A percentile compares a stretch with the other conserved stretches of the same genome.
Conservation (phyloP, 768 basidiomycete species). For the Boletellus emodensis region DNA sequence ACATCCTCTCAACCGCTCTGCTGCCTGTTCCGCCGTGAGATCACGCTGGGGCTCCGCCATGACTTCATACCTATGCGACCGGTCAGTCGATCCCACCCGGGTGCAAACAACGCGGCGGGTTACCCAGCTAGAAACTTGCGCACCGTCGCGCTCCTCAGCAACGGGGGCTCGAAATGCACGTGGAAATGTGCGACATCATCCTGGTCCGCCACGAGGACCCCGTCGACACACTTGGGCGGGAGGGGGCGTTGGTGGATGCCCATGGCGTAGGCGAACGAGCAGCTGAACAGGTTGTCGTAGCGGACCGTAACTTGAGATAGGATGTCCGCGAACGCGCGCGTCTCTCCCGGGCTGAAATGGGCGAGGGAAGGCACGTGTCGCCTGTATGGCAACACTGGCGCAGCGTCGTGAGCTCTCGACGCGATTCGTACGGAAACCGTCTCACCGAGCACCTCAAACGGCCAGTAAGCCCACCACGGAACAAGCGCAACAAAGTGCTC, state of each 20-base stretch:
- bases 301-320: slow-evolving; percentile 59
- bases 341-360: slow-evolving; percentile 60
- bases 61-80: slow-evolving; percentile 65
- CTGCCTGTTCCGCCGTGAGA: slow-evolving; percentile 86
- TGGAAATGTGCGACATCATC: slow-evolving; percentile 74
- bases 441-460: slow-evolving; percentile 75
- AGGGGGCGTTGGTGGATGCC: slow-evolving; percentile 85
- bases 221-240: slow-evolving; percentile 36
- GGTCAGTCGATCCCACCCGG: slow-evolving; percentile 4
- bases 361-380: slow-evolving; percentile 74
- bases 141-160: slow-evolving; percentile 76
- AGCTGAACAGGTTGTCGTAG: slow-evolving; percentile 78
- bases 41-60: slow-evolving; percentile 91
- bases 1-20: slow-evolving; percentile 52
- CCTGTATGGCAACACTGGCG: slow-evolving; percentile 66
- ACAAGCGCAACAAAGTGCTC: slow-evolving; percentile 80
- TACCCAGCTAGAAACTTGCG: slow-evolving; percentile 90
- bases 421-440: slow-evolving; percentile 5
- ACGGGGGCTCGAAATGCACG: slow-evolving; percentile 81
- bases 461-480: slow-evolving; percentile 97
- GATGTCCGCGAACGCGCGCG: slow-evolving; percentile 59
- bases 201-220: slow-evolving; percentile 32
- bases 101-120: slow-evolving; percentile 20
- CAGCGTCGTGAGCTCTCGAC: slow-evolving; percentile 1
- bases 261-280: slow-evolving; percentile 93